Evolutionary conservation across 2,329 filamentous ascomycete species (phyloP), one percentile per base, ranked within the genome.

Genomic region (Coniochaeta prunicola): DNA sequence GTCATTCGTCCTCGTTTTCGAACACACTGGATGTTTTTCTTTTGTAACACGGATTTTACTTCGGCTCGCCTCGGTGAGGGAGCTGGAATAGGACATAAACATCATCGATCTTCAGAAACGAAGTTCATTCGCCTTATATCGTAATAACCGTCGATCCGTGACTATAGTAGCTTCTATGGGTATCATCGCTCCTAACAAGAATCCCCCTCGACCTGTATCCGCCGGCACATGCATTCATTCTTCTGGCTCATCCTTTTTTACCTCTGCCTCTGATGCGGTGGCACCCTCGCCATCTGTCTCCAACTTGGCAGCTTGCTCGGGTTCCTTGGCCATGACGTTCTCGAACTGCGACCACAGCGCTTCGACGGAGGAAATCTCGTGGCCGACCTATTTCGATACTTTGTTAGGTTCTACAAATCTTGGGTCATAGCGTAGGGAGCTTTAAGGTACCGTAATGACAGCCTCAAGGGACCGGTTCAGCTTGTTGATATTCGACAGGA

Each of bases 321-420:
- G 74, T 59, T 88, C 82, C 68, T 88, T 90, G 9, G 85, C 90
- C 92, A 97, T 97, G 66, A 97, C 92, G 65, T 88, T 90, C 76
- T 99, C 94, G 69, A 99, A 97, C 68, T 96, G 91, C 40, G 90
- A 96, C 94, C 94, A 99, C 17, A 99, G 81, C 31, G 91, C 92
- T 73, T 99, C 94, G 48, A 99, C 94, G 4, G 91, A 92, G n/a
- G 90, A 88, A 75, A 99, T 97, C 69, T 99, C 94, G 74, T 96
- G 96, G 38, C 94, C 94, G 57, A 99, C 87, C 87, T 91, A 28
- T 36, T 34, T n/a, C 45, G n/a, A 13, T 13, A 17, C n/a, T 28
- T 17, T 7, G n/a, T 54, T 10, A 54, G 53, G 19, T 34, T 54
- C 19, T 28, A 6, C 15, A 38, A 28, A 6, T 26, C 24, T 3